A percentile compares a stretch with the other conserved stretches of the same genome.
Evolutionary conservation across 371 early-diverging fungal genomes (phyloP).

Genomic region (Actinomucor elegans): DNA sequence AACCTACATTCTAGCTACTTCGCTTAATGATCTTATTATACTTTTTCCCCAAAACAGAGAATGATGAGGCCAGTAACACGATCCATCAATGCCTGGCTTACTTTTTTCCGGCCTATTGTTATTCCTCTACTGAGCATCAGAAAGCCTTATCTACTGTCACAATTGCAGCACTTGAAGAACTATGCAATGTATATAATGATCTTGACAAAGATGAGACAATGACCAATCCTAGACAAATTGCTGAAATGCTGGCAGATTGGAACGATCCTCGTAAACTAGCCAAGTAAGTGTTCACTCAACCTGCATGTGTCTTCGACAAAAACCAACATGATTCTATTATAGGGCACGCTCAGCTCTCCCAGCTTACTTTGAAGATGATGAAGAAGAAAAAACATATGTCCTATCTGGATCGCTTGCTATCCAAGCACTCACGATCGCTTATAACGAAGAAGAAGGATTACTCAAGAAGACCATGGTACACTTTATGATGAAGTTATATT

Average conservation of each 20-base stretch:
- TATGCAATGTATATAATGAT: constrained; percentile 36
- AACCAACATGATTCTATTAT: background rate
- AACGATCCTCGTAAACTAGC: constrained; percentile 54
- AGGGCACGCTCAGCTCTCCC: too few relatives aligned
- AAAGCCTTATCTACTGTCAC: constrained; percentile 41
- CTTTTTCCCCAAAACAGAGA: constrained; percentile 71
- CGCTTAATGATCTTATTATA: constrained; percentile 72
- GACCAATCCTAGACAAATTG: constrained; percentile 53
- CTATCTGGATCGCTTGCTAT: constrained; percentile 44
- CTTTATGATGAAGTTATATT: constrained; percentile 32
- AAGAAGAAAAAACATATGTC: background rate
- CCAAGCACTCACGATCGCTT: constrained; percentile 34
- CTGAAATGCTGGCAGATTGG: constrained; percentile 62
- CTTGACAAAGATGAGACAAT: constrained; percentile 43
- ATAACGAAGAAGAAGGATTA: constrained; percentile 21
- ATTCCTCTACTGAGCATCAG: constrained; percentile 72
- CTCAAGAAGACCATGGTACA: constrained; percentile 39
- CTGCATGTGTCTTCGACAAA: background rate
- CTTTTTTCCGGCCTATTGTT: constrained; percentile 83
- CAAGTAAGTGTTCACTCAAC: constrained; percentile 22
- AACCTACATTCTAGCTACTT: constrained; percentile 54
- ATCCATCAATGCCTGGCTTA: constrained; percentile 82
- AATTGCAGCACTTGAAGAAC: constrained; percentile 34
- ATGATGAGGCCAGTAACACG: constrained; percentile 52
- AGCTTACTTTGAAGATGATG: constrained; percentile 3